Base-by-base conservation (phyloP, 306 rosid species). In the Dalbergia cochinchinensis region DNA sequence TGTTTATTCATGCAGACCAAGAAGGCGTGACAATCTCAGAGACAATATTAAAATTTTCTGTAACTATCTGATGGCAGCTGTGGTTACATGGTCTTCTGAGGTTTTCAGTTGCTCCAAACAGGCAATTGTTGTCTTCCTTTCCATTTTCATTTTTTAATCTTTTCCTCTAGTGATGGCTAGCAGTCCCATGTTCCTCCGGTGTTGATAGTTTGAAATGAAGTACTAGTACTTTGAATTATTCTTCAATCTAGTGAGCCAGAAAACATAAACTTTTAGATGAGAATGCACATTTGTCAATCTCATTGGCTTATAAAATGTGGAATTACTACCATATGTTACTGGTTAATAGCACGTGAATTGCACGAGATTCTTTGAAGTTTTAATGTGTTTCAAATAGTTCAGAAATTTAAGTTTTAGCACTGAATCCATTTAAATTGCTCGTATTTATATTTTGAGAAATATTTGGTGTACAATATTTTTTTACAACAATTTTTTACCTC, bases 1-100 rank as follows among this genome's bases (percentile, higher is more conserved):
- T 73, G 68, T 76, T 85, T 80, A 42, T 78, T 68, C 51, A 11
- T 84, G 90, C 94, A 90, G 97, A 67, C 86, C 11, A 77, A 79
- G 84, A 87, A 92, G 79, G 7, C 83, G 18, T 88, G 80, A 83
- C 54, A 66, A 20, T 9, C 50, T 35, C 19, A 31, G 53, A 42
- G 78, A 71, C 48, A 69, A 58, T 13, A 7, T 4, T 48, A 16
- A 71, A 34, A 77, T 66, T 67, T 83, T 80, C 66, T 71, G 80
- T 71, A 65, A 71, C 78, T 61, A n/a, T 54, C 33, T 58, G 74
- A 61, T 82, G 71, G 79, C 53, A 62, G 78, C 77, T 62, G 58
- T 66, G 66, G 70, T 73, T 61, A 64, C 63, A 39, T 63, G 78
- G 59, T 77, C 82, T 82, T 57, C 81, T 26, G 20, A 63, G 84